phyloP scores from a whole-genome alignment of 139 green algal species.

The Tetraselmis chui region DNA sequence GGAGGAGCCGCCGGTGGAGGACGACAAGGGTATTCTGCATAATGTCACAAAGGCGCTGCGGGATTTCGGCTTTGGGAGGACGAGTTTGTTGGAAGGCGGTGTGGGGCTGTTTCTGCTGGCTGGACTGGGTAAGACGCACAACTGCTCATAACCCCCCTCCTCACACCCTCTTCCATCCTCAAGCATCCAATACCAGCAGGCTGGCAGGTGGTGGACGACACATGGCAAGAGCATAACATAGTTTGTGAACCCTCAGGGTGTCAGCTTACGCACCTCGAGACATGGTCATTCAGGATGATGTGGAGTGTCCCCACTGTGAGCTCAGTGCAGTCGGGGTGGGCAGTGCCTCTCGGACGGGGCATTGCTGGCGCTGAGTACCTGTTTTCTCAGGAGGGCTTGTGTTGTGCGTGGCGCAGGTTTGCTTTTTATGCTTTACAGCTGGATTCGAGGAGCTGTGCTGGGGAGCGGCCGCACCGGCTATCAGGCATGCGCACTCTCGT shows the following conservation, averaged over 20 bases:
- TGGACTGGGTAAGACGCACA: slow-evolving; percentile 36
- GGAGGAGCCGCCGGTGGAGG: neutral
- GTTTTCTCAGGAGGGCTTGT: no score
- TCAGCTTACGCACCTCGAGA: neutral
- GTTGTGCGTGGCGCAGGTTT: slow-evolving; percentile 35
- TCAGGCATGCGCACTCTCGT: slow-evolving; percentile 16
- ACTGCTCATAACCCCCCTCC: neutral
- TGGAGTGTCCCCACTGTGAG: no score
- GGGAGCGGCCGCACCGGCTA: slow-evolving; percentile 44
- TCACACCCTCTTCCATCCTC: neutral
- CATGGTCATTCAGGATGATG: no score
- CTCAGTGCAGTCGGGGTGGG: no score
- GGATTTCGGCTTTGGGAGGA: slow-evolving; percentile 78
- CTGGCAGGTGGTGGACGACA: slow-evolving; percentile 32
- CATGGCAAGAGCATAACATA: slow-evolving; percentile 15
- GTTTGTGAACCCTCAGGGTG: neutral
- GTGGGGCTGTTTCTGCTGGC: slow-evolving; percentile 77
- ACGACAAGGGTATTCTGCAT: neutral
- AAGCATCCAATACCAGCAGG: slow-evolving; percentile 4
- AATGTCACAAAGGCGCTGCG: slow-evolving; percentile 46
- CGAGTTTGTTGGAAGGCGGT: slow-evolving; percentile 64
- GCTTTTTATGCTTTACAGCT: slow-evolving; percentile 40
- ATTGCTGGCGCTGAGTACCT: no score
- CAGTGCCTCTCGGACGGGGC: no score
- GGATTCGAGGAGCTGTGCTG: slow-evolving; percentile 44